Evolutionary conservation across 2,329 filamentous ascomycete species (phyloP), one percentile per base, ranked within the genome.

Genomic region (Zymoseptoria pseudotritici): DNA sequence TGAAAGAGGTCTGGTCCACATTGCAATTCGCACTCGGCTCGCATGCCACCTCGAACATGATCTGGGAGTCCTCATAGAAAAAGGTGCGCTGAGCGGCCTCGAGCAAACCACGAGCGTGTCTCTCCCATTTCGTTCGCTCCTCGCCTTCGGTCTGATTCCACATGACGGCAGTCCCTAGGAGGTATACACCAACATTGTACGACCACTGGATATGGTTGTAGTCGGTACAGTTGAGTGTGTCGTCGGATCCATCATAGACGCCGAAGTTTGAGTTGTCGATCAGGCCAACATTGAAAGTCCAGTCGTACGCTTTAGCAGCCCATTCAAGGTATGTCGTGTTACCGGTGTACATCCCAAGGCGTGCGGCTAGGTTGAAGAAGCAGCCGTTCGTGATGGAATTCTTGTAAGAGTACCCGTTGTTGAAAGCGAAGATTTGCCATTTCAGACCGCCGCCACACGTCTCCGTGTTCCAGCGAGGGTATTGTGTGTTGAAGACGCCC

Each of bases 261-360:
- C 76, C 72, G 68, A 73, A 78, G 20, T 65, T 65, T 13, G 36
- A 42, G 21, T 63, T 53, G 49, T 61, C 65, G 63, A 90, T 80
- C 81, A 90, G 77, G 10, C 83, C 82, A 7, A 85, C 73, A 1
- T 73, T 72, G 8, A 55, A 60, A 4, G 65, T 64, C 74, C 74
- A 75, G 59, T 74, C 68, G 66, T 68, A 76, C 58, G 66, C 67
- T 53, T 61, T 67, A 55, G 75, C 73, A 1, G 82, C 82, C 85
- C 86, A 89, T 67, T 89, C 82, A 76, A 78, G 63, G 66, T 88
- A 89, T 0, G 81, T 85, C 58, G 62, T 19, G 60, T 75, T 76
- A 17, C 70, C 68, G 8, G 75, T 77, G 63, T 77, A 77, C 29
- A 70, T 68, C 1, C 67, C 74, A 11, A 77, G 66, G 21, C 75